phyloP scores from a whole-genome alignment of 306 rosid species.

The Carpinus fangiana region DNA sequence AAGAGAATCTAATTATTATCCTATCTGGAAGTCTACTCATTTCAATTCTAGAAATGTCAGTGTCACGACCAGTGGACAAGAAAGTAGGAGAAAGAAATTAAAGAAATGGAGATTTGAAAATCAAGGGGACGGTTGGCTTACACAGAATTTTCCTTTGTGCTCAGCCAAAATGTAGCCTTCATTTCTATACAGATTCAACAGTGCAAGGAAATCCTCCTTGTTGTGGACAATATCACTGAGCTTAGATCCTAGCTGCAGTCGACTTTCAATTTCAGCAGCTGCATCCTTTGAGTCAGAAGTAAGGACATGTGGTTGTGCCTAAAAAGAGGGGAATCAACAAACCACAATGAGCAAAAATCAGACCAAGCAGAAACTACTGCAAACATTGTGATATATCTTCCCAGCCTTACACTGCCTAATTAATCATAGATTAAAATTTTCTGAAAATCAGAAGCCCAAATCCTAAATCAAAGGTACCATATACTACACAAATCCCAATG shows the following conservation, averaged over 20 bases:
- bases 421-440: neutral
- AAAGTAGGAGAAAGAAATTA: neutral
- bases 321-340: slow-evolving; percentile 19
- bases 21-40: neutral
- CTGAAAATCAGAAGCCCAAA: neutral
- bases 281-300: slow-evolving; percentile 84
- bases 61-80: neutral
- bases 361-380: neutral
- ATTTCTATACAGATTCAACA: slow-evolving; percentile 57
- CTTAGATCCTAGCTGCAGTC: slow-evolving; percentile 83
- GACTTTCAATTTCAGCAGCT: slow-evolving; percentile 69
- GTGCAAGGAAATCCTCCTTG: slow-evolving; percentile 71
- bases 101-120: slow-evolving; percentile 13
- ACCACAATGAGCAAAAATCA: slow-evolving; percentile 14
- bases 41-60: neutral
- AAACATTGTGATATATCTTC: slow-evolving; percentile 1
- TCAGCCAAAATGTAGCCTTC: slow-evolving; percentile 88
- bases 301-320: slow-evolving; percentile 52
- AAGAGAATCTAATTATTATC: neutral
- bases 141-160: slow-evolving; percentile 70
- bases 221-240: slow-evolving; percentile 69
- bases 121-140: slow-evolving; percentile 43
- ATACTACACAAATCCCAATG: neutral
- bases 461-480: neutral
- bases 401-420: slow-evolving; percentile 1